Percentiles rank a stretch among this genome's conserved stretches.
These are phyloP conservation scores for Cochlearia excelsa DNA, from an alignment of 345 rosid genomes.

Conservation along the genomic window DNA sequence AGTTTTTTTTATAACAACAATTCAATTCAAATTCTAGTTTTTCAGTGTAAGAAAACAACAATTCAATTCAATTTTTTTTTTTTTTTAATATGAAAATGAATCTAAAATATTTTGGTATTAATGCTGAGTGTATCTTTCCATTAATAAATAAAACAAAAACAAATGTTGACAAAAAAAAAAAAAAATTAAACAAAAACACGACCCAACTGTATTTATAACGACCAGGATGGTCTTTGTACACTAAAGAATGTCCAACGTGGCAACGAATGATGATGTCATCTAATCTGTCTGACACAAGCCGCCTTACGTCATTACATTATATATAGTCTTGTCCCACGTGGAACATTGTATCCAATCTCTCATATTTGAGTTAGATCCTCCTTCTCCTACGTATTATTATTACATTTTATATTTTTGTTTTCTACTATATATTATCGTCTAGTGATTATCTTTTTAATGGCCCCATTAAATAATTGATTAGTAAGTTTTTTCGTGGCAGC, in stretches of 20 bases:
- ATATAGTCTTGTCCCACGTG: conserved; percentile 40
- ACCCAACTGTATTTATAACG: neutral
- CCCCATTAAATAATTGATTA: conserved; percentile 18
- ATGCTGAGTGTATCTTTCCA: too few relatives aligned
- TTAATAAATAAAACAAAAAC: too few relatives aligned
- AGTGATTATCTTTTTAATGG: conserved; percentile 16
- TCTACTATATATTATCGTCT: neutral
- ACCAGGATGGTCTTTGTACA: neutral
- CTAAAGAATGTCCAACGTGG: conserved; percentile 10
- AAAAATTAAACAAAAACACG: neutral
- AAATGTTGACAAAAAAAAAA: neutral
- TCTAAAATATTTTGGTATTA: too few relatives aligned
- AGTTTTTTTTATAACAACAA: too few relatives aligned
- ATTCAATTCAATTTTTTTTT: too few relatives aligned
- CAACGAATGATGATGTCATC: conserved; percentile 5
- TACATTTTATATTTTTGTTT: conserved; percentile 5
- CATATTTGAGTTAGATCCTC: conserved; percentile 11
- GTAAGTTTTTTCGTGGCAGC: conserved; percentile 25
- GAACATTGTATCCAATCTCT: conserved; percentile 25
- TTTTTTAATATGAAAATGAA: too few relatives aligned
- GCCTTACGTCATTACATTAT: conserved; percentile 40
- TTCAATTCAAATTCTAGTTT: too few relatives aligned
- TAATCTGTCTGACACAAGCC: conserved; percentile 32
- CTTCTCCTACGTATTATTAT: neutral
- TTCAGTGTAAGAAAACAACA: too few relatives aligned